Conservation (phyloP, 2,329 filamentous ascomycete species). For the Scorias spongiosa region DNA sequence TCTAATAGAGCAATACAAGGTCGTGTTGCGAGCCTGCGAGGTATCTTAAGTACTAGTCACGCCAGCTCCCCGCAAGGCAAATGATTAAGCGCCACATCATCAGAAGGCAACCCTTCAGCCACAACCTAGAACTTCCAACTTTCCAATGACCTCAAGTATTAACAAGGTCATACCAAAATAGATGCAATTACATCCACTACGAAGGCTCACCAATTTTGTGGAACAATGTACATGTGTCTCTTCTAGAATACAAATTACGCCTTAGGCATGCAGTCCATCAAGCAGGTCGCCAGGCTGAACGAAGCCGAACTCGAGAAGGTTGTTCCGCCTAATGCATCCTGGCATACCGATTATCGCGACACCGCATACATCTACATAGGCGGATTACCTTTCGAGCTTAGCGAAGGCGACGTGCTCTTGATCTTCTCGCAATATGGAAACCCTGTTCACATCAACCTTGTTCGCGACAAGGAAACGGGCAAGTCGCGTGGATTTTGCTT, state of each 20-base stretch:
- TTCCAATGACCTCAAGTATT: too few relatives aligned
- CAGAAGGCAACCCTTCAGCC: not conserved
- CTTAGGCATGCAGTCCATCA: slow-evolving; percentile 71
- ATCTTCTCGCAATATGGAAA: slow-evolving; percentile 97
- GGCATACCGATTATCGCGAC: slow-evolving; percentile 95
- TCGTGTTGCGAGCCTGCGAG: too few relatives aligned
- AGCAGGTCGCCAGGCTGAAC: slow-evolving; percentile 83
- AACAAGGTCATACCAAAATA: too few relatives aligned
- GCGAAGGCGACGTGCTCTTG: slow-evolving; percentile 87
- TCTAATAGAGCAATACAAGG: too few relatives aligned
- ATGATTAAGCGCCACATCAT: not conserved
- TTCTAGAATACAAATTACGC: not conserved
- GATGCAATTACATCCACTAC: not conserved
- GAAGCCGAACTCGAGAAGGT: slow-evolving; percentile 85
- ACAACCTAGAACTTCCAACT: not conserved
- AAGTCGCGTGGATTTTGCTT: slow-evolving; percentile 92
- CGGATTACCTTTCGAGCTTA: slow-evolving; percentile 78
- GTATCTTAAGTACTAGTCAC: too few relatives aligned
- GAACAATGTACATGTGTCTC: not conserved
- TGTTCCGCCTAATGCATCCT: slow-evolving; percentile 73
- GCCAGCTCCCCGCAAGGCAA: too few relatives aligned
- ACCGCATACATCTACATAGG: slow-evolving; percentile 96
- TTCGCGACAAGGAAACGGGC: slow-evolving; percentile 88
- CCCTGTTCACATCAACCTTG: slow-evolving; percentile 81
- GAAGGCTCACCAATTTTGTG: not conserved